Conservation (phyloP, 805 yeast genomes). For the Metschnikowia rubicola region DNA sequence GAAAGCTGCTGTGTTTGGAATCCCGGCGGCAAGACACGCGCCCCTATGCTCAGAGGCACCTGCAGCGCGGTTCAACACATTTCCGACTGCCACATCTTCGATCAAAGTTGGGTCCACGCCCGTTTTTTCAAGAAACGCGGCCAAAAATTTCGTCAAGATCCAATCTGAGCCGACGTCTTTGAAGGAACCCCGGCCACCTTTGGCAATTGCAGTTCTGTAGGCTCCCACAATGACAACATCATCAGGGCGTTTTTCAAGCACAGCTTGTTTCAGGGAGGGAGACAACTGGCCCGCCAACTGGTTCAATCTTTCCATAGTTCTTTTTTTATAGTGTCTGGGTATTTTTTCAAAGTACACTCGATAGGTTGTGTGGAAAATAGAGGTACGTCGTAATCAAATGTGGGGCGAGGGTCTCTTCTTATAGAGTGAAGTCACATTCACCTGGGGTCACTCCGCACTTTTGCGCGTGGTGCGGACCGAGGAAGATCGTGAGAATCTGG, state of each 20-base stretch:
- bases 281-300: conserved; percentile 44
- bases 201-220: conserved; percentile 84
- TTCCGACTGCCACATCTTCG: conserved; percentile 87
- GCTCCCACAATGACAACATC: conserved; percentile 92
- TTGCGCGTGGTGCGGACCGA: conserved; percentile 7
- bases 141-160: conserved; percentile 61
- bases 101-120: conserved; percentile 50
- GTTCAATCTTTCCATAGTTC: conserved; percentile 43
- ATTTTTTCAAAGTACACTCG: background rate
- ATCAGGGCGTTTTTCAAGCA: conserved; percentile 62
- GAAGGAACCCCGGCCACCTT: conserved; percentile 83
- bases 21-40: conserved; percentile 85
- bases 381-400: too few relatives aligned
- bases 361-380: too few relatives aligned
- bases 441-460: conserved; percentile 14
- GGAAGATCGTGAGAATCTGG: background rate
- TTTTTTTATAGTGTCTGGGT: background rate
- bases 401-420: conserved; percentile 5
- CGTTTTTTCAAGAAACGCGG: conserved; percentile 55
- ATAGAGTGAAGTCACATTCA: conserved; percentile 9
- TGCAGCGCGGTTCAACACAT: conserved; percentile 87
- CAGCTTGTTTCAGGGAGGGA: conserved; percentile 39
- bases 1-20: conserved; percentile 77
- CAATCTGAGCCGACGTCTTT: conserved; percentile 82
- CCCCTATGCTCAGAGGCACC: conserved; percentile 96